Base-by-base conservation (phyloP, 352 stramenopile genomes). In the Globisporangium spiculum region DNA sequence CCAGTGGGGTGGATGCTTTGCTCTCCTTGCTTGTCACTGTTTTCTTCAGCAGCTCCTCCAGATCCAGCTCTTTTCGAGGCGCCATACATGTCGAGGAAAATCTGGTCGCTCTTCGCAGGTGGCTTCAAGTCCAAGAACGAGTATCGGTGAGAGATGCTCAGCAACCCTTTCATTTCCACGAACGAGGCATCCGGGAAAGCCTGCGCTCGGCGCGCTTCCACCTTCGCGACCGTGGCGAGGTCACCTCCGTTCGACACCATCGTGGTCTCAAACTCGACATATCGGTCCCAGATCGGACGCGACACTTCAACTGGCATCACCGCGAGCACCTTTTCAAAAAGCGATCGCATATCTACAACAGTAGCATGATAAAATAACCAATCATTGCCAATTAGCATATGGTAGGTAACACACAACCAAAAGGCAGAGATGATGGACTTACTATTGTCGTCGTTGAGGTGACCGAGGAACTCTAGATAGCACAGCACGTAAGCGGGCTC, bases 401-500 rank as follows among this genome's bases (percentile, higher is more conserved):
- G 53, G 36, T 36, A 18, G 18, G 27, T n/a, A 64, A 4, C 32
- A 36, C n/a, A 41, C 66, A 59, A 73, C 41, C 53, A 4, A 0
- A 14, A 4, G 1, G 14, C 12, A 58, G 0, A 22, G 6, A 18
- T 8, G 59, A 27, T 14, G n/a, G 20, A 83, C 86, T 67, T 76
- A 96, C 87, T 96, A 71, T 95, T 96, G 74, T 96, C 89, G 67
- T 96, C 89, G 67, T 96, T 95, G 46, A 93, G 74, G 59, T 96
- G 89, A 1, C 85, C 74, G 10, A 96, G 79, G 59, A 96, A 95
- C 63, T 95, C 87, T 18, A 96, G 68, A 64, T 96, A 96, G 68
- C 86, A 93, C 38, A 94, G 50, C 38, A 94, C 84, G 55, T 92
- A 96, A 0, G 88, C 84, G 16, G 84, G 87, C 58, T 94, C 86